Evolutionary conservation across 306 rosid genomes (phyloP).

Genomic region (Malus fusca): DNA sequence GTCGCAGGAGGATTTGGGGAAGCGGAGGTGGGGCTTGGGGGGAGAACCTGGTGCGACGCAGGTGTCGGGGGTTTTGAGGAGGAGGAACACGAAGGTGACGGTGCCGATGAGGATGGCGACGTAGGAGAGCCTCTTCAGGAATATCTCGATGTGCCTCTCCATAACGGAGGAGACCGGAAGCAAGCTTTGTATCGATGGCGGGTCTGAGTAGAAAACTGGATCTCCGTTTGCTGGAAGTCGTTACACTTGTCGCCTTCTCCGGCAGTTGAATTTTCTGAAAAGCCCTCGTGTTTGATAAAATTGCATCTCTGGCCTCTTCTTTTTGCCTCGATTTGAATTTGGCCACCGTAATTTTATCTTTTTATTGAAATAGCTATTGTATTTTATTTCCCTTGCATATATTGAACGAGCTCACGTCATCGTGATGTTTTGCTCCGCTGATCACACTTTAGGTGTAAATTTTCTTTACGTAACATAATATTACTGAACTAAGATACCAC

Average conservation of each 20-base stretch:
- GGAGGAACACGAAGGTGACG: conserved; percentile 45
- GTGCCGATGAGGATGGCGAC: conserved; percentile 55
- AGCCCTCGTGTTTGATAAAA: neutral
- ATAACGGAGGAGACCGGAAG: neutral
- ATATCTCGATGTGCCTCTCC: conserved; percentile 43
- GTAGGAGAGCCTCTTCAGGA: conserved; percentile 47
- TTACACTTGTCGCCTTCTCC: neutral
- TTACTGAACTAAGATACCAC: too few species aligned
- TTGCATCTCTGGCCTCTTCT: neutral
- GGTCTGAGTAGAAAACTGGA: neutral
- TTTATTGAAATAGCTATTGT: too few species aligned
- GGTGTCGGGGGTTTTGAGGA: conserved; percentile 57
- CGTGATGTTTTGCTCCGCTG: too few species aligned
- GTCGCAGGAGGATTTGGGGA: conserved; percentile 78
- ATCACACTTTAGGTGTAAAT: too few species aligned
- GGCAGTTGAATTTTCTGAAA: neutral
- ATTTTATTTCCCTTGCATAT: too few species aligned
- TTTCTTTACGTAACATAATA: too few species aligned
- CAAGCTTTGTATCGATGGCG: neutral
- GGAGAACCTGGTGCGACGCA: conserved; percentile 47
- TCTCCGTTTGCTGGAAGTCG: neutral
- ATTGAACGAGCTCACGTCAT: too few species aligned
- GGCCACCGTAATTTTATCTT: too few species aligned
- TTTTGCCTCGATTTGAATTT: too few species aligned
- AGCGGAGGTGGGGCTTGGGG: conserved; percentile 45